phyloP scores from a whole-genome alignment of 73 alveolate genomes.

The Blepharisma stoltei region DNA sequence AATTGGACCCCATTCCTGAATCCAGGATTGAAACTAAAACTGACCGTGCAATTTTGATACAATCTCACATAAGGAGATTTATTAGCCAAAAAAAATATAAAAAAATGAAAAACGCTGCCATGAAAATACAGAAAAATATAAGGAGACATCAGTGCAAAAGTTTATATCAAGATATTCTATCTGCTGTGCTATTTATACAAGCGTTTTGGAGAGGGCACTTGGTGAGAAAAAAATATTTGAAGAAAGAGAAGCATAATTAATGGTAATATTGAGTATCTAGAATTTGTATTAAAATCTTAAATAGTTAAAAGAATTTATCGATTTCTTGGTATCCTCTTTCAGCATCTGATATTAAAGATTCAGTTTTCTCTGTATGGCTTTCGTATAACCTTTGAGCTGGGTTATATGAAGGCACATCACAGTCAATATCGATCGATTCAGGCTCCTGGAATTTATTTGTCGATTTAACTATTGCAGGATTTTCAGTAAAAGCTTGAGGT shows the following conservation, averaged over 20 bases:
- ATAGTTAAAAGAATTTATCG: too few species aligned
- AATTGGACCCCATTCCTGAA: not conserved
- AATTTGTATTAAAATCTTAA: too few species aligned
- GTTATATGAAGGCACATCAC: slow-evolving; percentile 4
- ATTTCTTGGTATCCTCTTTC: too few species aligned
- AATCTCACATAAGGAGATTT: slow-evolving; percentile 12
- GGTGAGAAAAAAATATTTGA: not conserved
- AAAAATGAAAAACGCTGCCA: not conserved
- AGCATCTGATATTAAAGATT: not conserved
- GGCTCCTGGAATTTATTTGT: too few species aligned
- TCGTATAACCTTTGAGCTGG: slow-evolving; percentile 20
- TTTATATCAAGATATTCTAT: not conserved
- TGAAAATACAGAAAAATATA: slow-evolving; percentile 1
- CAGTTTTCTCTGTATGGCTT: slow-evolving; percentile 5
- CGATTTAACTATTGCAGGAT: too few species aligned
- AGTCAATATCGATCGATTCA: slow-evolving; percentile 10
- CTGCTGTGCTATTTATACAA: slow-evolving; percentile 17
- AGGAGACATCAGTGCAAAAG: not conserved
- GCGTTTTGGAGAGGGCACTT: not conserved
- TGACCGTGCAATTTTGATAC: slow-evolving; percentile 7
- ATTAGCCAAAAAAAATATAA: not conserved
- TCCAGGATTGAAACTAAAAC: not conserved
- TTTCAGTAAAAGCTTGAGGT: too few species aligned
- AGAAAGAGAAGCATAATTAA: not conserved
- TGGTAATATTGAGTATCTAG: too few species aligned